Evolutionary conservation across 805 yeast genomes (phyloP), one percentile per base, ranked within the genome.

Genomic region (Cyberlindnera lachancei): DNA sequence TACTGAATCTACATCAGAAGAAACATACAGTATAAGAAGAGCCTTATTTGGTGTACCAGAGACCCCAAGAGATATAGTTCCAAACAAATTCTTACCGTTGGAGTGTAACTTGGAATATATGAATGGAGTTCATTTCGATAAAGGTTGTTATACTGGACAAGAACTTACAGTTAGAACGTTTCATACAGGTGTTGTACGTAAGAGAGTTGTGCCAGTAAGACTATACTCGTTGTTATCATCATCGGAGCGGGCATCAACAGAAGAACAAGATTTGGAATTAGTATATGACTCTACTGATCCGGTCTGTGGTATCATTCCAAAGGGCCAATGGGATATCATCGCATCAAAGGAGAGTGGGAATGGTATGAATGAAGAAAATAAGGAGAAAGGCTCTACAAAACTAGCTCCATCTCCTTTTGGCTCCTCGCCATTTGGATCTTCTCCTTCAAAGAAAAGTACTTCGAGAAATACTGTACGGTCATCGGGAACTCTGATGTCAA

Each of bases 101-200:
- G 97, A 92, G 45, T 66, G 73, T 37, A 84, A 85, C 52, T 60
- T 88, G 43, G 98, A 92, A 56, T 75, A 70, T 46, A 73, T 75
- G 59, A 79, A 83, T 42, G 94, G 61, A n/a, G 56, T 92, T 11
- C 85, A 90, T 33, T 73, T 79, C 31, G 79, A 86, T 42, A 92
- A 92, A 55, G 99, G 99, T 2, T 92, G 99, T 53, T 92, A 92
- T 48, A 79, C 86, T 12, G 99, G 99, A 1, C 98, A 92, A 57
- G 99, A 92, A 53, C 64, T 92, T 31, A 88, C 96, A 0, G 86
- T 88, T 13, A 70, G 98, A 46, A 80, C 96, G 0, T 79, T 70
- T 49, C 84, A 83, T 38, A 76, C 80, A 20, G 95, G 96, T 4
- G 71, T 78, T 2, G 72, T 88, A n/a, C 66, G 94, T 19, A 87